These are phyloP conservation scores for Coniophora puteana DNA, from an alignment of 1,284 basidiomycete species.

Conservation along the genomic window DNA sequence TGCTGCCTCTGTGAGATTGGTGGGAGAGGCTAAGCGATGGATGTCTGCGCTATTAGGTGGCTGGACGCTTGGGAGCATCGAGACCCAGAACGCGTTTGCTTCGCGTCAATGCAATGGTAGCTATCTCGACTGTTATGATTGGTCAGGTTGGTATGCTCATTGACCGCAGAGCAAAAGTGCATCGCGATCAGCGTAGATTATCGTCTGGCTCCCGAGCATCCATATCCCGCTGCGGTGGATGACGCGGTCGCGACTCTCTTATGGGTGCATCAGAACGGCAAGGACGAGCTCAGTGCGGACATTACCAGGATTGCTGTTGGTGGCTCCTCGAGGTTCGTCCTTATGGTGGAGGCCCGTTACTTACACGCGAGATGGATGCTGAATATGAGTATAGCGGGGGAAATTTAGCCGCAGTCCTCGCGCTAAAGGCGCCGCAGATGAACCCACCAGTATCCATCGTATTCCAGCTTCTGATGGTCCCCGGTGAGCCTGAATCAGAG, in stretches of 20 bases:
- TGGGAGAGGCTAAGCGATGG: no score
- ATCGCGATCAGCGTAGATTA: constrained; percentile 69
- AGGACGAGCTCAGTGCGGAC: constrained; percentile 36
- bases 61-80: constrained; percentile 66
- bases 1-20: no score
- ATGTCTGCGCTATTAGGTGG: no score
- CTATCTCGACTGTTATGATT: constrained; percentile 10
- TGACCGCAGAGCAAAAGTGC: constrained; percentile 21
- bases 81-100: constrained; percentile 51
- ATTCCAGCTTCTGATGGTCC: constrained; percentile 67
- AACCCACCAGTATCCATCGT: constrained; percentile 51
- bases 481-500: constrained; percentile 28
- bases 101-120: constrained; percentile 21
- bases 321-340: constrained; percentile 61
- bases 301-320: constrained; percentile 48
- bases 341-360: constrained; percentile 6
- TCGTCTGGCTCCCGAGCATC: constrained; percentile 70
- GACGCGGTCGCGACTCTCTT: constrained; percentile 66
- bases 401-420: constrained; percentile 64
- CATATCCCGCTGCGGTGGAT: constrained; percentile 71
- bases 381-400: constrained; percentile 47
- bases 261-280: constrained; percentile 53
- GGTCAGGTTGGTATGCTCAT: not conserved
- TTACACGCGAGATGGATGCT: not conserved
- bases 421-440: constrained; percentile 55